Percentiles rank a stretch among this genome's conserved stretches.
These are phyloP conservation scores for Tylopilus plumbeoviolaceoides DNA, from an alignment of 768 basidiomycete genomes.

Conservation along the genomic window DNA sequence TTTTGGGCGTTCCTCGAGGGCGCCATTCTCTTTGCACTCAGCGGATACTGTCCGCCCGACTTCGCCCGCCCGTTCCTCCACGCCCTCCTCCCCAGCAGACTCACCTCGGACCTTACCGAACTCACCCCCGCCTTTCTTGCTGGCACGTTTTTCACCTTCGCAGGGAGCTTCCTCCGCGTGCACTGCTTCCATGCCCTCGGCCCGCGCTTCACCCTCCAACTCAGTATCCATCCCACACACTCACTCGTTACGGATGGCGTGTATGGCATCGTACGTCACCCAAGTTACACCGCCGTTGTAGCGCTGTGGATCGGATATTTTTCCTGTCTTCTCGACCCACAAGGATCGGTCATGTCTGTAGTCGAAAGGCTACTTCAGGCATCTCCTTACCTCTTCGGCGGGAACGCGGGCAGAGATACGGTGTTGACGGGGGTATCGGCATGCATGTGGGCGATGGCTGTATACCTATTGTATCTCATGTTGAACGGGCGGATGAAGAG, in stretches of 20 bases:
- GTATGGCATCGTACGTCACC: slow-evolving; percentile 31
- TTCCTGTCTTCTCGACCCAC: too few relatives aligned
- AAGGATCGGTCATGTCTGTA: too few relatives aligned
- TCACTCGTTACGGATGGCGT: slow-evolving; percentile 24
- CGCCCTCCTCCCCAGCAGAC: neutral
- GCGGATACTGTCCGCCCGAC: neutral
- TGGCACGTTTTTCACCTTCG: slow-evolving; percentile 1
- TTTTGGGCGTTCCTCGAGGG: slow-evolving; percentile 10
- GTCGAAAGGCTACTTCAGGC: too few relatives aligned
- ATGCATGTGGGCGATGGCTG: neutral
- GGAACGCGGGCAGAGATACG: too few relatives aligned
- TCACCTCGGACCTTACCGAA: neutral
- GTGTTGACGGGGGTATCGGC: neutral
- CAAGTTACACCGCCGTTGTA: slow-evolving; percentile 19
- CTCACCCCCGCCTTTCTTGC: slow-evolving; percentile 5
- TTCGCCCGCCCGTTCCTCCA: neutral
- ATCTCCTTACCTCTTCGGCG: too few relatives aligned
- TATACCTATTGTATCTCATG: too few relatives aligned
- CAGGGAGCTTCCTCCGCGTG: slow-evolving; percentile 9
- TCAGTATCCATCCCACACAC: slow-evolving; percentile 19
- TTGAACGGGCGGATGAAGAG: slow-evolving; percentile 18
- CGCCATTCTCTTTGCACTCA: neutral
- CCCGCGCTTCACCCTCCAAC: slow-evolving; percentile 23
- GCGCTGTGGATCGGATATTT: neutral
- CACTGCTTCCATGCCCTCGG: slow-evolving; percentile 22